phyloP scores from a whole-genome alignment of 108 stramenopile species.

The Licmophora abbreviata region DNA sequence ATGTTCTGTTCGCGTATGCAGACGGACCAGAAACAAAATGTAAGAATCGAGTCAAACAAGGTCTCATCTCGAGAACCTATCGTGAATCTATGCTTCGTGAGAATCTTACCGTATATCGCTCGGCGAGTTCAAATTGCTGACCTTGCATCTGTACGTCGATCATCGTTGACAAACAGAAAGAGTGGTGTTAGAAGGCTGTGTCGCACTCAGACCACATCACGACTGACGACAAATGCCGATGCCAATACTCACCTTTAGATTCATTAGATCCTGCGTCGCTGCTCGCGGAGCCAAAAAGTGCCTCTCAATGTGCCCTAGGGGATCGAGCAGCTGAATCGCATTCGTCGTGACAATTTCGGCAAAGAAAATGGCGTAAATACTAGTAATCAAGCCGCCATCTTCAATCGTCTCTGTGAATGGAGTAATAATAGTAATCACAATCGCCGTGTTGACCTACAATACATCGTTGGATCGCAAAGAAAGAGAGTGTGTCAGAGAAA shows the following conservation, averaged over 20 bases:
- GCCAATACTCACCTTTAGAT: too few relatives aligned
- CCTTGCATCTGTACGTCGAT: too few relatives aligned
- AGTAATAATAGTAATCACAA: slow-evolving; percentile 74
- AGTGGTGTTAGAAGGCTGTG: not conserved
- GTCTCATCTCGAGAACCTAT: too few relatives aligned
- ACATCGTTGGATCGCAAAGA: slow-evolving; percentile 62
- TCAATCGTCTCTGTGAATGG: slow-evolving; percentile 53
- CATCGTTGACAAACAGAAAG: not conserved
- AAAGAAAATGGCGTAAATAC: slow-evolving; percentile 42
- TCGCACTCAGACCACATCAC: not conserved
- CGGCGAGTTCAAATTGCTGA: slow-evolving; percentile 63
- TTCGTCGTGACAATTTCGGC: slow-evolving; percentile 73
- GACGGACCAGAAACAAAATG: not conserved
- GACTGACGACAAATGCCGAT: too few relatives aligned
- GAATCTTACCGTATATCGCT: slow-evolving; percentile 41
- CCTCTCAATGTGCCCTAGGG: slow-evolving; percentile 50
- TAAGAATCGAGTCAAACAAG: too few relatives aligned
- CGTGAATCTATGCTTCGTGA: too few relatives aligned
- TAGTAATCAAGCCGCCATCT: slow-evolving; percentile 18
- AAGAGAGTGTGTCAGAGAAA: not conserved
- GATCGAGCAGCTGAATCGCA: slow-evolving; percentile 42
- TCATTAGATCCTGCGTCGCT: slow-evolving; percentile 72
- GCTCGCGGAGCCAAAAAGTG: slow-evolving; percentile 76
- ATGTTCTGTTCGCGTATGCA: not conserved
- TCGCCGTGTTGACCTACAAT: slow-evolving; percentile 75